phyloP scores from a whole-genome alignment of 371 early-diverging fungal species.

The Smittium mucronatum region DNA sequence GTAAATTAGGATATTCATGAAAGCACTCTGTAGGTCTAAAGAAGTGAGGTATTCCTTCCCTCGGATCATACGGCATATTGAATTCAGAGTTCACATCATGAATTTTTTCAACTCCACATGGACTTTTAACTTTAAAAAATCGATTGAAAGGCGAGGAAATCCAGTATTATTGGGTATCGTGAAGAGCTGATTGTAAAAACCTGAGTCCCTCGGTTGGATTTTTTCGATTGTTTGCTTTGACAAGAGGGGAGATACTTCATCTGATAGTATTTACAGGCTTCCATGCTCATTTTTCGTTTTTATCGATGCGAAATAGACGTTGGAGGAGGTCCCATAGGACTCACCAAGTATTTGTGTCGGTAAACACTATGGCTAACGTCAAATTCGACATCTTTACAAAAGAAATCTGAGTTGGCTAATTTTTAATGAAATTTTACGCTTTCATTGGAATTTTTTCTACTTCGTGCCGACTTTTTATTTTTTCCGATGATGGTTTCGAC shows the following conservation, averaged over 20 bases:
- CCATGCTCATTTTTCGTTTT: background rate
- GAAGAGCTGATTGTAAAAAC: background rate
- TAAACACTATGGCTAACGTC: too few species aligned
- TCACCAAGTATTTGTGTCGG: too few species aligned
- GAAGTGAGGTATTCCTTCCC: background rate
- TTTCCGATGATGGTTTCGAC: background rate
- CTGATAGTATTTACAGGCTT: background rate
- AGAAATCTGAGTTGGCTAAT: too few species aligned
- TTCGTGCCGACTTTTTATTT: background rate
- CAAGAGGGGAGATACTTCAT: background rate
- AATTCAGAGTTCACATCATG: background rate
- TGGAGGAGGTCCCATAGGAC: too few species aligned
- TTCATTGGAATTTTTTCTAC: too few species aligned
- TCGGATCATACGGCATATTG: background rate
- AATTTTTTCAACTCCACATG: background rate
- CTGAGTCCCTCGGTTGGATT: background rate
- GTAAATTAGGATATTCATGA: background rate
- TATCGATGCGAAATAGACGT: too few species aligned
- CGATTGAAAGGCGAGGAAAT: background rate
- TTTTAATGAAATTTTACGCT: too few species aligned
- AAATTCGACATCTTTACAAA: too few species aligned
- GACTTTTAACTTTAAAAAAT: background rate
- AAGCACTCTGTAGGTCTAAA: background rate
- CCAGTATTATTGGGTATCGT: background rate
- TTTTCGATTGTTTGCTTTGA: background rate